These are phyloP conservation scores for Celoporthe dispersa DNA, from an alignment of 2,329 filamentous ascomycete genomes.

Conservation along the genomic window DNA sequence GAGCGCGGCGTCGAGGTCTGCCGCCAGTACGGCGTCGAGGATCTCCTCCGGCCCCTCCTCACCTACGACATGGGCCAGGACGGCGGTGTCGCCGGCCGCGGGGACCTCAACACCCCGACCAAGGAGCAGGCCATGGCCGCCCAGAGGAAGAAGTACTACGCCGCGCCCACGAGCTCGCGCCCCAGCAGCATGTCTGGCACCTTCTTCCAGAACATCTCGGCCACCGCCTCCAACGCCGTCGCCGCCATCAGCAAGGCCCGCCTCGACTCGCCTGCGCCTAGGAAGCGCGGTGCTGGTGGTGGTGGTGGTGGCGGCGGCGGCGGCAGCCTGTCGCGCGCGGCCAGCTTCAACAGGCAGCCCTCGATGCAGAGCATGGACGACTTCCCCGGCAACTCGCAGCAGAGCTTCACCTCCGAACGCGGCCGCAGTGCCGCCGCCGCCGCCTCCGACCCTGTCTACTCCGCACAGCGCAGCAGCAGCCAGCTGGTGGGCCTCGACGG, in stretches of 20 bases:
- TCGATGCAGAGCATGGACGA: constrained; percentile 72
- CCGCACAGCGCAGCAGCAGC: constrained; percentile 53
- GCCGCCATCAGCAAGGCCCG: constrained; percentile 96
- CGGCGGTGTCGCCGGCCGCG: constrained; percentile 71
- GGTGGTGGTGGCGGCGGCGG: constrained; percentile 34
- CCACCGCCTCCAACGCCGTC: constrained; percentile 88
- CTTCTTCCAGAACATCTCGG: constrained; percentile 97
- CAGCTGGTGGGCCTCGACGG: constrained; percentile 56
- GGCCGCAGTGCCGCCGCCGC: constrained; percentile 59
- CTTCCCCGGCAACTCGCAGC: constrained; percentile 77
- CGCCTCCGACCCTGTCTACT: constrained; percentile 66
- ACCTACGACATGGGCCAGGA: constrained; percentile 83
- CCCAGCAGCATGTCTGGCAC: constrained; percentile 74
- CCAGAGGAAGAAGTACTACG: constrained; percentile 90
- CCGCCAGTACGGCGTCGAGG: constrained; percentile 77
- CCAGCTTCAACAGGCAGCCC: constrained; percentile 72
- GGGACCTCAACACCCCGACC: constrained; percentile 88
- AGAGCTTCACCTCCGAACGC: constrained; percentile 78
- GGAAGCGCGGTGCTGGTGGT: constrained; percentile 50
- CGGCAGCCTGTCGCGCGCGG: constrained; percentile 63
- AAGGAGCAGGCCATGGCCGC: constrained; percentile 99
- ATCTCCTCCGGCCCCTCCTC: constrained; percentile 72
- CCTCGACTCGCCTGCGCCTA: constrained; percentile 82
- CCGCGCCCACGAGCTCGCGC: constrained; percentile 70
- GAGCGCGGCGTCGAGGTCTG: constrained; percentile 92